Base-by-base conservation (phyloP, 192 early-diverging fungal genomes). In the Cetraspora pellucida region DNA sequence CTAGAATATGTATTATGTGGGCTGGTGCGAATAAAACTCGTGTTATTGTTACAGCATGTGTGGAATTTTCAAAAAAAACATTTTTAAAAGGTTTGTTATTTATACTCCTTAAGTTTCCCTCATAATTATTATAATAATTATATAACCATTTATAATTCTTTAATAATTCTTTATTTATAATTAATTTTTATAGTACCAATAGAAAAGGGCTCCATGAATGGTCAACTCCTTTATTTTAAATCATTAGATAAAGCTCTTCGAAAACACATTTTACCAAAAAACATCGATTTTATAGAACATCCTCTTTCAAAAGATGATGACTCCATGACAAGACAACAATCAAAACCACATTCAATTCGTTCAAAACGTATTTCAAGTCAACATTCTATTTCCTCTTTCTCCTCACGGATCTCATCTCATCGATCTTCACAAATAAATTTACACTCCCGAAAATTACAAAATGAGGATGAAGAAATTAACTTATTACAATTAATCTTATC, bases 1-100 rank as follows among this genome's bases (percentile, higher is more conserved):
- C 84, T 55, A 49, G 84, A 21, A 86, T 84, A 0, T 89, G 88
- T 77, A 80, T 89, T 7, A 87, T 84, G 31, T 85, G 80, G 83
- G 81, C 83, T 52, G 85, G 83, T 16, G 68, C 78, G 30, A 74
- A 77, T 52, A 75, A 81, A 49, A 75, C 82, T 0, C 79, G 78
- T 7, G 61, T 89, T 7, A 75, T 82, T 3, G 88, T 86, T 5
- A 86, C 82, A n/a, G 79, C 77, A 13, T 45, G 70, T 1, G 84
- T 87, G 2, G 86, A 87, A 23, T 89, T 89, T 72, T 79, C 85
- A 52, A 86, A 86, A 73, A 65, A 58, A 52, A 81, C 81, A 9
- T 85, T 83, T 84, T 72, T 89, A 27, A 89, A 89, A 81, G 81
- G 87, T 80, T 83, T 83, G 17, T 69, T 2, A n/a, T 25, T 21